Evolutionary conservation across 164 flowering plant species (phyloP), one percentile per base, ranked within the genome.

Genomic region (Vitis cinerea): DNA sequence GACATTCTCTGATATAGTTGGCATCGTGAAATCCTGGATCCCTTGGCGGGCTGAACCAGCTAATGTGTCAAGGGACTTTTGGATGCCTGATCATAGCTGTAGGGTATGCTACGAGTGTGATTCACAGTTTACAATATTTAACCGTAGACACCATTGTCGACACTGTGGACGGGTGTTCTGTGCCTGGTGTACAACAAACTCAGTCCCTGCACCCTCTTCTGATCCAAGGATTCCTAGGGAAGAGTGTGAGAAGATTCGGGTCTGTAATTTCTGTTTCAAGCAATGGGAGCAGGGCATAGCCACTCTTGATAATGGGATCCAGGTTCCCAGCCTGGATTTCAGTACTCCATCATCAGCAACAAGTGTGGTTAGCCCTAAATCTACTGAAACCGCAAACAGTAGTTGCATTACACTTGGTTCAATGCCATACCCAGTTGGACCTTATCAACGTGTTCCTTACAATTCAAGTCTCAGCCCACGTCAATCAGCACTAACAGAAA

Each of bases 11-110:
- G 95, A 88, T 68, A 44, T 90, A 56, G 74, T 87, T 59, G 84
- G 76, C 53, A 31, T 75, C 19, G 59, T 89, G 48, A 89, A 84
- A 67, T 87, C 97, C 59, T 92, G 97, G 97, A 74, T 94, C 75
- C 90, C 90, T 73, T 79, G 89, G 84, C 81, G 86, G 64, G 75
- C 92, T 2, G 90, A 89, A 72, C 86, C 92, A 11, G 82, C 90
- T 62, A 81, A 86, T 82, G 84, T 92, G 76, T 92, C 97, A 4
- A 86, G 97, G 84, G 90, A 88, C 78, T 94, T 92, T 78, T 94
- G 98, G 98, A 94, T 94, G 98, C 97, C 98, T 50, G 98, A 94
- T 81, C 84, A 89, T 23, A 94, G 93, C 66, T 94, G 98, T 72
- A 84, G 87, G 76, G 97, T 92, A 72, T 94, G 98, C 83, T 94